A percentile compares a stretch with the other conserved stretches of the same genome.
Evolutionary conservation across 139 green algal genomes (phyloP).

Genomic region (Deuterostichococcus epilithicus): DNA sequence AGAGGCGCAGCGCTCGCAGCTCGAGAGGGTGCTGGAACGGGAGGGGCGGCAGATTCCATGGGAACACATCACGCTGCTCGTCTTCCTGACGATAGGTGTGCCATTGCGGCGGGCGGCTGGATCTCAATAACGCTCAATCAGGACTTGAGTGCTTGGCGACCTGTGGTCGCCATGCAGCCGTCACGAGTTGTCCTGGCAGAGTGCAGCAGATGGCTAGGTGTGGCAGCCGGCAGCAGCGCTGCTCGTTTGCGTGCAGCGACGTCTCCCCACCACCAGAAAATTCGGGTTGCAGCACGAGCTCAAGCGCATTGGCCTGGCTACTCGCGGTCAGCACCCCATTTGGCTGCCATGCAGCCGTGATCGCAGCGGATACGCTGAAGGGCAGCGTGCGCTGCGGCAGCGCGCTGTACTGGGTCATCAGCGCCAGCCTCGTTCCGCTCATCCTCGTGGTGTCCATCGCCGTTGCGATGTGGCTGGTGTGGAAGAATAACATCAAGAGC

Average conservation of each 20-base stretch:
- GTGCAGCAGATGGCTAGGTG: too few relatives aligned
- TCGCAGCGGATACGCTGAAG: slow-evolving; percentile 23
- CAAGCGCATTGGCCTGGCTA: too few relatives aligned
- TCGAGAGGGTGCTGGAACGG: slow-evolving; percentile 6
- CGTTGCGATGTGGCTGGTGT: not conserved
- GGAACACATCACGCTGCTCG: slow-evolving; percentile 10
- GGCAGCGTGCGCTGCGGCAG: slow-evolving; percentile 32
- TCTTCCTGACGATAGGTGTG: slow-evolving; percentile 3
- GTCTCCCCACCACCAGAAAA: too few relatives aligned
- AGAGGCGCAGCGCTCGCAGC: not conserved
- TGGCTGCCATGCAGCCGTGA: slow-evolving; percentile 35
- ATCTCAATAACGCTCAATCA: too few relatives aligned
- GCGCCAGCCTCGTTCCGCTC: slow-evolving; percentile 37
- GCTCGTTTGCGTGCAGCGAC: too few relatives aligned
- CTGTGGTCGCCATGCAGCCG: too few relatives aligned
- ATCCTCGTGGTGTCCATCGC: slow-evolving; percentile 7
- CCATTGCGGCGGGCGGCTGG: too few relatives aligned
- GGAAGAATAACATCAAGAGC: not conserved
- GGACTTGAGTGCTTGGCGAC: too few relatives aligned
- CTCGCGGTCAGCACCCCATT: too few relatives aligned
- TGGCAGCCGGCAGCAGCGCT: too few relatives aligned
- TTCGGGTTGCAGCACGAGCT: too few relatives aligned
- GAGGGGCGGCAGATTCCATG: slow-evolving; percentile 11
- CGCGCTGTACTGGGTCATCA: slow-evolving; percentile 41
- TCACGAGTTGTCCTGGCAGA: too few relatives aligned